Base-by-base conservation (phyloP, 192 early-diverging fungal species). In the Jimgerdemannia flammicorona region DNA sequence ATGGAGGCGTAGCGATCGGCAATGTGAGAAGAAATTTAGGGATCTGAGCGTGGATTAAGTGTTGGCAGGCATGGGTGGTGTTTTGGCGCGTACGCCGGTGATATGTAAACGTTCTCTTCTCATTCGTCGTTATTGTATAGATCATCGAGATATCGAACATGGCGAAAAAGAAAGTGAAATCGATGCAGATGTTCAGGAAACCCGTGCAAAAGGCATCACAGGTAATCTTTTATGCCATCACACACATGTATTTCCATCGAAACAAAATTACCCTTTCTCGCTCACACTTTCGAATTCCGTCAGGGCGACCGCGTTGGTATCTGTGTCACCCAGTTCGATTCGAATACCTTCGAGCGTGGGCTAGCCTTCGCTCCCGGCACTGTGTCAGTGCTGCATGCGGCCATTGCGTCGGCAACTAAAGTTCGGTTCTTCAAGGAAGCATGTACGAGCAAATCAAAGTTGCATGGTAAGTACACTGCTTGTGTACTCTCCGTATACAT, bases 261-360 rank as follows among this genome's bases (percentile, higher is more conserved):
- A 59, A 59, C 6, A 59, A 2, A 59, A 59, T 59, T 59, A 59
- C 49, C 29, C 29, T 29, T 29, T 65, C 19, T 65, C 14, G 64
- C 14, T 65, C 64, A 65, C 64, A 65, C 19, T 1, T 14, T 18
- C 64, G 19, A 18, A 19, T 65, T 18, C 19, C 14, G 14, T 14
- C 18, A 68, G 67, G 67, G 67, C 67, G 67, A 68, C 40, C 67
- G 67, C 2, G 67, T 68, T 19, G 67, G 67, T 19, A 68, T 68
- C 1, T 68, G 67, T 18, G 67, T 68, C 19, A 20, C 67, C 67
- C 67, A 68, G 9, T 68, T 68, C 19, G 67, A 68, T 19, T 68
- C 67, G 29, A 19, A 68, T 18, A 68, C 19, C 18, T 20, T 68
- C 18, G 67, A 68, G 40, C 19, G 67, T 9, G 67, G 67, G 40